Evolutionary conservation across 805 yeast species (phyloP).

Genomic region (Candida vartiovaarae): DNA sequence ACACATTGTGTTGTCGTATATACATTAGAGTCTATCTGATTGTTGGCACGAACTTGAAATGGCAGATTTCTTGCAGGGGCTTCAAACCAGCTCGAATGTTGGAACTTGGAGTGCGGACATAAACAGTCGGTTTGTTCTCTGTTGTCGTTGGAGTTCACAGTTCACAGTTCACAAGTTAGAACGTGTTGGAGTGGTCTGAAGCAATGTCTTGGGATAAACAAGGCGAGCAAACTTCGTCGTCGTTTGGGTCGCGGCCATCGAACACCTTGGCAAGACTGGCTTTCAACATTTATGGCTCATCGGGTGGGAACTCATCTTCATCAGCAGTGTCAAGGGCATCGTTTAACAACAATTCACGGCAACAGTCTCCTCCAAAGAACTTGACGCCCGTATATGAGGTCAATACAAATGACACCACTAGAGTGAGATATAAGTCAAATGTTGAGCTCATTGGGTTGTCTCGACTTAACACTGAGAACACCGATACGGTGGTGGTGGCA

Average conservation of each 20-base stretch:
- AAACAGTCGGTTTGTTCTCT: too few species aligned
- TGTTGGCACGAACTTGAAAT: too few species aligned
- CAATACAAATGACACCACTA: background rate
- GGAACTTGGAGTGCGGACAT: too few species aligned
- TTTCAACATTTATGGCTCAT: slow-evolving; percentile 47
- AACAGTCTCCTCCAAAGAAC: slow-evolving; percentile 15
- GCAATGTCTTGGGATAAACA: slow-evolving; percentile 1
- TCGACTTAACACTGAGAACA: slow-evolving; percentile 13
- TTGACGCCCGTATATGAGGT: slow-evolving; percentile 5
- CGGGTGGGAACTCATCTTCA: slow-evolving; percentile 16
- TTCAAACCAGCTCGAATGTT: too few species aligned
- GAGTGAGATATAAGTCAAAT: slow-evolving; percentile 24
- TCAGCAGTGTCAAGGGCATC: slow-evolving; percentile 15
- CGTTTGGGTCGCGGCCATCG: slow-evolving; percentile 18
- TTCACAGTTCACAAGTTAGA: too few species aligned
- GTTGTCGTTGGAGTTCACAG: background rate
- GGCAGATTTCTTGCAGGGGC: too few species aligned
- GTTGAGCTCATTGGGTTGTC: slow-evolving; percentile 25
- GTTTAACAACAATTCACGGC: slow-evolving; percentile 7
- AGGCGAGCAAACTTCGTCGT: slow-evolving; percentile 5
- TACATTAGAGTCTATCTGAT: too few species aligned
- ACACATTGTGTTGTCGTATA: too few species aligned
- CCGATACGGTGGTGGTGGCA: slow-evolving; percentile 30
- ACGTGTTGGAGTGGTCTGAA: too few species aligned
- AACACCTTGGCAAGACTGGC: slow-evolving; percentile 45